Base-by-base conservation (phyloP, 306 rosid genomes). In the Canavalia ensiformis region DNA sequence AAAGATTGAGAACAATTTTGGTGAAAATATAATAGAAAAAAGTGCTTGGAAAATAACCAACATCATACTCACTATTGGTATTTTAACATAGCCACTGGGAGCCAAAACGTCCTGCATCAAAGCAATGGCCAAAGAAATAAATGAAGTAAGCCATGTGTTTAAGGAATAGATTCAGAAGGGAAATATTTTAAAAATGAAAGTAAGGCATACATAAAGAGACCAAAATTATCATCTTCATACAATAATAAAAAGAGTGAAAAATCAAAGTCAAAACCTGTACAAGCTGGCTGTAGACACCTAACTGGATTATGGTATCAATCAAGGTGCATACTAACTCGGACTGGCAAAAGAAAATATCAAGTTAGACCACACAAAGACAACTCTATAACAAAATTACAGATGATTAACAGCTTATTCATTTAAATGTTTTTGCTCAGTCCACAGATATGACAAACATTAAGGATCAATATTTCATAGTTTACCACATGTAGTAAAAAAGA, bases 71-170 rank as follows among this genome's bases (percentile, higher is more conserved):
- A 94, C 98, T 4, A 85, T 90, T 35, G 98, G 97, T 71, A 94
- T 83, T 88, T 94, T 94, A 60, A 92, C 34, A 87, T 90, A 92
- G 60, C 92, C 94, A 76, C 89, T 94, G 25, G 97, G 98, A 85
- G 96, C 94, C 68, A 94, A 84, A 76, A 84, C 88, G 68, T 89
- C 85, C 98, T 94, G 90, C 88, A 89, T 13, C 63, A 81, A 74
- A 30, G 5, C 75, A 79, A 72, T 68, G 33, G 54, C 35, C 12
- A 73, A 73, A 59, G 6, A 66, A 68, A 70, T 4, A 5, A 84
- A 54, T 54, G 67, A 66, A 54, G 35, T 45, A 31, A 57, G 77
- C 25, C 29, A 56, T 58, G 31, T 18, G 78, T 28, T 79, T 8
- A 28, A 72, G 65, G 79, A 63, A 77, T 44, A 8, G 72, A 74